Conservation (phyloP, 345 rosid genomes). For the Hirschfeldia incana region DNA sequence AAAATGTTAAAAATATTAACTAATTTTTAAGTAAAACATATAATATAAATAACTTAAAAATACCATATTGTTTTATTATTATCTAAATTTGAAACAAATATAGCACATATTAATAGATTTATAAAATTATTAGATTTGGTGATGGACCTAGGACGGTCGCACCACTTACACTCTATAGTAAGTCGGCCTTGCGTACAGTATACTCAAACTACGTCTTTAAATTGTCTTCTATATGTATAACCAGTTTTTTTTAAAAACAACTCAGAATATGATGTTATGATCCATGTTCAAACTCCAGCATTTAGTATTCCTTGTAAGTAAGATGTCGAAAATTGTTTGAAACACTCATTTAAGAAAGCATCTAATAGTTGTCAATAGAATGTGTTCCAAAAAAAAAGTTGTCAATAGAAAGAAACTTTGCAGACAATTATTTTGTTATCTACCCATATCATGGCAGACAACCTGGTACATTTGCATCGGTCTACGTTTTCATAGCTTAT, state of each 20-base stretch:
- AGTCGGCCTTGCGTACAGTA: not conserved
- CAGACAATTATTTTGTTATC: conserved; percentile 13
- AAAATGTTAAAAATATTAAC: not conserved
- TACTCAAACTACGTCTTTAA: not conserved
- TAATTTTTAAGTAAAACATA: too few species aligned
- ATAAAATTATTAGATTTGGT: too few species aligned
- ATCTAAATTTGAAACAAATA: too few species aligned
- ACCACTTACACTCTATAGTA: too few species aligned
- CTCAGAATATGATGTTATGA: not conserved
- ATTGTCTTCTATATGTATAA: not conserved
- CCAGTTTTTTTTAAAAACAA: too few species aligned
- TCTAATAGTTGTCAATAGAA: not conserved
- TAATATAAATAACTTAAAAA: too few species aligned
- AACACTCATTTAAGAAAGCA: not conserved
- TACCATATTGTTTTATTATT: too few species aligned
- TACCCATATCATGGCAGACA: not conserved
- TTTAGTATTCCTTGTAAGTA: not conserved
- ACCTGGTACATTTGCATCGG: not conserved
- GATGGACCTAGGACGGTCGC: too few species aligned
- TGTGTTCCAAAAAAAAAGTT: not conserved
- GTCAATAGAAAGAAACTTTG: conserved; percentile 10
- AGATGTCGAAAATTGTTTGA: not conserved
- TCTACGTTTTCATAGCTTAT: conserved; percentile 10
- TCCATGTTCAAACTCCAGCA: not conserved
- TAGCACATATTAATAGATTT: too few species aligned